These are phyloP conservation scores for Pistacia atlantica DNA, from an alignment of 345 rosid genomes.

Conservation along the genomic window DNA sequence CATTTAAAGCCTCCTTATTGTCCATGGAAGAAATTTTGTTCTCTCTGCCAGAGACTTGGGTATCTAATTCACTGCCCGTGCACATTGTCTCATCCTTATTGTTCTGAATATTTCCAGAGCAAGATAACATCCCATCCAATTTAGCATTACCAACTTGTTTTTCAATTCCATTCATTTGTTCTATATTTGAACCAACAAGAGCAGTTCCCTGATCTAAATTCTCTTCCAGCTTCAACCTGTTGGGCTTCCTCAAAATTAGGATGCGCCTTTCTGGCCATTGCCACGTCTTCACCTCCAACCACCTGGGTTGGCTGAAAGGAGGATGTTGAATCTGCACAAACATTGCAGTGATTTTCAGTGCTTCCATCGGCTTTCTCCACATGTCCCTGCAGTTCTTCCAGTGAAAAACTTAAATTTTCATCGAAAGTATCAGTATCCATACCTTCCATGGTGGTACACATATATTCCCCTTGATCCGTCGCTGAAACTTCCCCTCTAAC, in stretches of 20 bases:
- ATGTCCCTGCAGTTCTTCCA: conserved; percentile 43
- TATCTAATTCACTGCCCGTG: conserved; percentile 26
- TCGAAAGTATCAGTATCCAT: conserved; percentile 55
- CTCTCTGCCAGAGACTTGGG: conserved; percentile 17
- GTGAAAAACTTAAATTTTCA: conserved; percentile 43
- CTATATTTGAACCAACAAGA: conserved; percentile 26
- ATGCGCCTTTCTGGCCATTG: conserved; percentile 23
- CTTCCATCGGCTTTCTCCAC: conserved; percentile 31
- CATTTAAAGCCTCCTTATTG: conserved; percentile 22
- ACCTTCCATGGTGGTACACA: conserved; percentile 42
- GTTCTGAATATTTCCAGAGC: conserved; percentile 40
- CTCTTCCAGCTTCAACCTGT: conserved; percentile 27
- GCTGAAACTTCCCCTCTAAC: conserved; percentile 24
- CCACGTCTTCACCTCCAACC: conserved; percentile 33
- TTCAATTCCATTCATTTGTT: conserved; percentile 32
- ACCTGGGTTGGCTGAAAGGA: conserved; percentile 33
- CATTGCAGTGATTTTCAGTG: conserved; percentile 42
- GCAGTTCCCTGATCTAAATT: conserved; percentile 12
- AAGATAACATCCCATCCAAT: conserved; percentile 39
- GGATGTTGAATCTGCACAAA: conserved; percentile 41
- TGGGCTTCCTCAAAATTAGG: conserved; percentile 19
- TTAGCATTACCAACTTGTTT: conserved; percentile 29
- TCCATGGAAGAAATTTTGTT: conserved; percentile 28
- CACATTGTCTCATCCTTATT: conserved; percentile 24
- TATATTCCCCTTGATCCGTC: conserved; percentile 26